phyloP scores from a whole-genome alignment of 345 rosid genomes.

The Punica granatum region DNA sequence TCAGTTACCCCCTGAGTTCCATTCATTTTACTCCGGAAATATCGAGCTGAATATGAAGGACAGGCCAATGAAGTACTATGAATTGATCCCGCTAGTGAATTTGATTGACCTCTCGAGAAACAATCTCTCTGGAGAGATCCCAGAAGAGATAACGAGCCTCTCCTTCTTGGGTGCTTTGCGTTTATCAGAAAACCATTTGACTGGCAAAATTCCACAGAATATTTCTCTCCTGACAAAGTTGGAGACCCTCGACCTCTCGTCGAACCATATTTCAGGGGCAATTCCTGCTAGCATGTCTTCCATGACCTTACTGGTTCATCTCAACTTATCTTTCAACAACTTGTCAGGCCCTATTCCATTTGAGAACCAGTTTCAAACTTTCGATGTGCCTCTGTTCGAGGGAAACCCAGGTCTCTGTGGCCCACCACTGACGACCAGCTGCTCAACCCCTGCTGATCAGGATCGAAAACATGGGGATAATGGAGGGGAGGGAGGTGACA shows the following conservation, averaged over 20 bases:
- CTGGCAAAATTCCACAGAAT: constrained; percentile 14
- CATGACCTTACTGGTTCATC: constrained; percentile 6
- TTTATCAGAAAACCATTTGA: constrained; percentile 13
- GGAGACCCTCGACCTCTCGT: constrained; percentile 23
- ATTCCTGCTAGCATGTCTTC: constrained; percentile 19
- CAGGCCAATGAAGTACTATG: not conserved
- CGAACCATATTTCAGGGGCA: constrained; percentile 16
- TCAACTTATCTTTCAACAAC: constrained; percentile 25
- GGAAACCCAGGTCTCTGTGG: constrained; percentile 18
- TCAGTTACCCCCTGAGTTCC: not conserved
- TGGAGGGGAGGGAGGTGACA: not conserved
- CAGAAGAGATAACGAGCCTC: constrained; percentile 13
- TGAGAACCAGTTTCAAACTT: constrained; percentile 12
- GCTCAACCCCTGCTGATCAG: not conserved
- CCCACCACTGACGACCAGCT: constrained; percentile 10
- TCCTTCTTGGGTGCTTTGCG: constrained; percentile 9
- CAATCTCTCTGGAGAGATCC: constrained; percentile 15
- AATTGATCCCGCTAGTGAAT: not conserved
- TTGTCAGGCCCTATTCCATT: constrained; percentile 17
- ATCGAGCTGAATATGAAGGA: constrained; percentile 9
- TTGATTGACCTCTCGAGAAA: constrained; percentile 20
- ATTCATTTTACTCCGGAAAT: not conserved
- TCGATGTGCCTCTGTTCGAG: constrained; percentile 8
- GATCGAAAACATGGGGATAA: not conserved
- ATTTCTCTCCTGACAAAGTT: constrained; percentile 4